Base-by-base conservation (phyloP, 768 basidiomycete genomes). In the Mycena sanguinolenta region DNA sequence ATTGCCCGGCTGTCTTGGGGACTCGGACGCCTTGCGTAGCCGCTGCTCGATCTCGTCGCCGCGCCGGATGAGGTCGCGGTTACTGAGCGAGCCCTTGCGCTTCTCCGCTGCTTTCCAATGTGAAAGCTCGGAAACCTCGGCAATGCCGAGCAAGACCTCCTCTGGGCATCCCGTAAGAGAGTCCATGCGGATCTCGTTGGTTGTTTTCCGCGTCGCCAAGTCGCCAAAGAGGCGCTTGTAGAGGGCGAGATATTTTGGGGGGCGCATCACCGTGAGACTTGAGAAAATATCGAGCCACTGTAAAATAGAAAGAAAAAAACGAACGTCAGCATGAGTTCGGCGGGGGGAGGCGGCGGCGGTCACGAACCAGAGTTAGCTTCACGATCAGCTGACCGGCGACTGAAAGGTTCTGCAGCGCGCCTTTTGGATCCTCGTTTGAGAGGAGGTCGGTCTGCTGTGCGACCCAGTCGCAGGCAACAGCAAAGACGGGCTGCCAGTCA, bases 271-370 rank as follows among this genome's bases (percentile, higher is more conserved):
- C 27, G 89, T 90, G 62, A 93, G 78, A 72, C 89, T 90, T 60
- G 92, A 86, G 78, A 94, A 88, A 71, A 93, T 87, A 77, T 95
- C 94, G 62, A 93, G 82, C 90, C 92, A 95, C 94, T 95, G 44
- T 46, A 60, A 57, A 36, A 46, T 49, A 61, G 13, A n/a, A 36
- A 61, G 13, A n/a, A 36, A 53, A 58, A 63, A 55, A 50, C 19
- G 13, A 59, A 67, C 42, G 63, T 13, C 32, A 39, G 10, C 49
- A 42, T 21, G 39, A 3, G 67, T 42, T 68, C 67, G 67, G 67
- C 67, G 58, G 7, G 49, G 50, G 17, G n/a, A n/a, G n/a, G n/a
- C n/a, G 36, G 52, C 52, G 65, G 55, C 59, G 58, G 39, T 63
- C 64, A 85, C 92, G 82, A 75, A 95, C 94, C 84, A 95, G 86